phyloP scores from a whole-genome alignment of 148 eudicot species.

The Rhododendron kiyosumense region DNA sequence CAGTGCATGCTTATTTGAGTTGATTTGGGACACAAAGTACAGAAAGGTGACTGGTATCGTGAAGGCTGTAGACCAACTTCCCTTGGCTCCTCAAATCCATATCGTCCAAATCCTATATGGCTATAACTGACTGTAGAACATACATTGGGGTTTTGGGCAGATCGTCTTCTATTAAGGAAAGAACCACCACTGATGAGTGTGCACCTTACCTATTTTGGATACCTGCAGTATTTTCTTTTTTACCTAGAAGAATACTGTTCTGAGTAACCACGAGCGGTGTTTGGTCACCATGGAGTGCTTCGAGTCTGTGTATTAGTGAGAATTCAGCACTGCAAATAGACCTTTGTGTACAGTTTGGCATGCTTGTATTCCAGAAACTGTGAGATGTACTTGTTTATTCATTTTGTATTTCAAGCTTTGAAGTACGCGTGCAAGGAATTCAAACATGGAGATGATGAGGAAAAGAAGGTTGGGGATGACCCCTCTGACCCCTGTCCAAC shows the following conservation, averaged over 20 bases:
- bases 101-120: slow-evolving; percentile 21
- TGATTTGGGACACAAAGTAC: slow-evolving; percentile 87
- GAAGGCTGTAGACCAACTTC: slow-evolving; percentile 77
- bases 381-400: neutral
- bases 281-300: neutral
- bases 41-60: slow-evolving; percentile 91
- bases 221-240: neutral
- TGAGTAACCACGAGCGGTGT: neutral
- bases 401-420: too few relatives aligned
- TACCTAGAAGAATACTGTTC: too few relatives aligned
- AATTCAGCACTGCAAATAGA: neutral
- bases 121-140: too few relatives aligned
- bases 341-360: neutral
- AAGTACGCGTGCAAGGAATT: too few relatives aligned
- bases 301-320: neutral
- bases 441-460: too few relatives aligned
- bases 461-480: too few relatives aligned
- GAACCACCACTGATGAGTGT: too few relatives aligned
- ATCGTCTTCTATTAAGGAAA: too few relatives aligned
- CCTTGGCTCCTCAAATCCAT: slow-evolving; percentile 43
- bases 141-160: too few relatives aligned
- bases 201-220: neutral
- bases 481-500: too few relatives aligned
- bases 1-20: slow-evolving; percentile 63
- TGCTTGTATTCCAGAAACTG: neutral